Percentiles rank a stretch among this genome's conserved stretches.
These are phyloP conservation scores for Neophaeococcomyces aloes DNA, from an alignment of 2,329 filamentous ascomycete genomes.

Conservation along the genomic window DNA sequence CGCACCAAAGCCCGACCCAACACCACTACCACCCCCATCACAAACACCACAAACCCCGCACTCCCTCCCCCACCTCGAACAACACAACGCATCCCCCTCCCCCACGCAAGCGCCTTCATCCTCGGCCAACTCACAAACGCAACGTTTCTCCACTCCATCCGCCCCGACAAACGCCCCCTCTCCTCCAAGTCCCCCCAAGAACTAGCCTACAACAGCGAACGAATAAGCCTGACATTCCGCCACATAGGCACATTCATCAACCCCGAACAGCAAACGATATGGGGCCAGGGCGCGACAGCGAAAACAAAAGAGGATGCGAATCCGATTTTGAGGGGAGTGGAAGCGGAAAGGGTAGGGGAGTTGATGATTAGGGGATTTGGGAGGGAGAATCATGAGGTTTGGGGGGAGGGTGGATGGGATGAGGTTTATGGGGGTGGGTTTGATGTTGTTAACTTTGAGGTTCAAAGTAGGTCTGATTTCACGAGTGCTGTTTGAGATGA, in stretches of 20 bases:
- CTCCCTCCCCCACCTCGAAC: slow-evolving; percentile 36
- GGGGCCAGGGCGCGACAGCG: slow-evolving; percentile 76
- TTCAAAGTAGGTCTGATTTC: neutral
- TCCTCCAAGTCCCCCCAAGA: slow-evolving; percentile 60
- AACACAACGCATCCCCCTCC: slow-evolving; percentile 60
- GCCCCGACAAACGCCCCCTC: slow-evolving; percentile 65
- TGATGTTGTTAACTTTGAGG: slow-evolving; percentile 53
- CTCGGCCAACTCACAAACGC: slow-evolving; percentile 74
- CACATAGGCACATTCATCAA: slow-evolving; percentile 77
- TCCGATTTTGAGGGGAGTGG: slow-evolving; percentile 59
- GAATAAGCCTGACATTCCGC: slow-evolving; percentile 87
- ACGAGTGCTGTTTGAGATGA: too few relatives aligned
- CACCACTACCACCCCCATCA: slow-evolving; percentile 12
- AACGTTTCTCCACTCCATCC: slow-evolving; percentile 86
- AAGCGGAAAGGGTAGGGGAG: slow-evolving; percentile 48
- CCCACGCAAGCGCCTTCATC: slow-evolving; percentile 80
- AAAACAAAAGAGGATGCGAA: slow-evolving; percentile 54
- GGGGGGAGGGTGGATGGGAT: slow-evolving; percentile 68
- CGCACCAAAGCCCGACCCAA: slow-evolving; percentile 59
- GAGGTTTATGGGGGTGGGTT: slow-evolving; percentile 67
- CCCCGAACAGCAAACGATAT: slow-evolving; percentile 56
- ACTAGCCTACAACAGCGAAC: slow-evolving; percentile 59
- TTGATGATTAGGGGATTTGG: slow-evolving; percentile 69
- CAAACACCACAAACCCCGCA: slow-evolving; percentile 7
- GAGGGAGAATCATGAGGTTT: slow-evolving; percentile 63